Conservation (phyloP, 2,329 filamentous ascomycete species). For the Diaporthe caulivora region DNA sequence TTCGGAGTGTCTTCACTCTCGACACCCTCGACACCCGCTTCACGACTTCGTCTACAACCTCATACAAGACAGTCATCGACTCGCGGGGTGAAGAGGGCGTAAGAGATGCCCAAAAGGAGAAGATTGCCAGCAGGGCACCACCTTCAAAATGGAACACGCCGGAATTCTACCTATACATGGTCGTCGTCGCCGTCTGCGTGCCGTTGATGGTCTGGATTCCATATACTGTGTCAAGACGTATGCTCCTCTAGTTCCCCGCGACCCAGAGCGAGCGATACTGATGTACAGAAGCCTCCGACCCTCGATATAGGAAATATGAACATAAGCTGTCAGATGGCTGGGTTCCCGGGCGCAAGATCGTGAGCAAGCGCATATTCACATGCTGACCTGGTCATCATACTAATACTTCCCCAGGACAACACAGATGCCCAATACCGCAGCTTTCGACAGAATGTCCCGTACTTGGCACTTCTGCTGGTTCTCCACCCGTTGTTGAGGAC, state of each 20-base stretch:
- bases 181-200: conserved; percentile 74
- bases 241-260: conserved; percentile 39
- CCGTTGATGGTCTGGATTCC: conserved; percentile 94
- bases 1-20: conserved; percentile 65
- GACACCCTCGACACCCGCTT: conserved; percentile 64
- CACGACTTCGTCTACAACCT: conserved; percentile 74
- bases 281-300: conserved; percentile 75
- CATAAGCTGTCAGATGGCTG: conserved; percentile 82
- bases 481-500: conserved; percentile 84
- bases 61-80: conserved; percentile 71
- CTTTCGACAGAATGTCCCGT: conserved; percentile 89
- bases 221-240: conserved; percentile 86
- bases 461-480: conserved; percentile 78
- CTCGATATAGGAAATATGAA: conserved; percentile 82
- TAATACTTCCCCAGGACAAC: conserved; percentile 73
- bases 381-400: background rate
- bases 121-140: conserved; percentile 59
- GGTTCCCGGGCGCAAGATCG: conserved; percentile 92
- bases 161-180: conserved; percentile 87
- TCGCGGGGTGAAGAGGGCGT: conserved; percentile 58
- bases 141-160: conserved; percentile 85
- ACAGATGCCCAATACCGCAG: conserved; percentile 89
- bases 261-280: conserved; percentile 29
- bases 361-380: conserved; percentile 55
- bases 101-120: conserved; percentile 56